phyloP scores from a whole-genome alignment of 2,329 filamentous ascomycete genomes.

The Sordariomycetes sp. region DNA sequence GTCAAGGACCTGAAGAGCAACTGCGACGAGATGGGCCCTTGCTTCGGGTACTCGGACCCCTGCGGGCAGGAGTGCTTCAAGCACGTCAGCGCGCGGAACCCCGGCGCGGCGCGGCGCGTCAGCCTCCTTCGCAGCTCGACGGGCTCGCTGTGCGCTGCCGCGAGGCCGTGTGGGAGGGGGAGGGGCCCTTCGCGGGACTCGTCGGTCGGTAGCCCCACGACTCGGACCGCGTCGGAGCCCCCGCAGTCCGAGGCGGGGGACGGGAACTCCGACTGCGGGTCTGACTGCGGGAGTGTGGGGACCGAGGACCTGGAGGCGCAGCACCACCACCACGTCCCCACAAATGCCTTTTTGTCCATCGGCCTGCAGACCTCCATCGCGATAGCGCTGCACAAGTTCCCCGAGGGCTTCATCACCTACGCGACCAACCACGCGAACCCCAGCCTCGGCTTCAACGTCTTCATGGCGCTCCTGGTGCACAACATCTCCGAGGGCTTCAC shows the following conservation, averaged over 20 bases:
- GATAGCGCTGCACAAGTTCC: slow-evolving; percentile 92
- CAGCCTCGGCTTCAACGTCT: slow-evolving; percentile 75
- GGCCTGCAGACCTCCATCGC: slow-evolving; percentile 93
- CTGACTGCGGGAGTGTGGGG: slow-evolving; percentile 4
- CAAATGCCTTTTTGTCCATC: slow-evolving; percentile 86
- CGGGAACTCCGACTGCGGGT: background rate
- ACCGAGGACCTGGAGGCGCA: slow-evolving; percentile 27
- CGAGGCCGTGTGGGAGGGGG: background rate
- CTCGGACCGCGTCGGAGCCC: background rate
- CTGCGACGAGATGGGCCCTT: slow-evolving; percentile 47
- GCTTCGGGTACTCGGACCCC: slow-evolving; percentile 51
- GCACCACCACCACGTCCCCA: slow-evolving; percentile 90
- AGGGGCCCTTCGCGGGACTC: background rate
- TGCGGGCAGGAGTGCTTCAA: slow-evolving; percentile 55
- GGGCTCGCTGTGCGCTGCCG: background rate
- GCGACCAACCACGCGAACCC: slow-evolving; percentile 96
- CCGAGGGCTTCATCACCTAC: slow-evolving; percentile 79
- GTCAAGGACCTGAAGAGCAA: slow-evolving; percentile 50
- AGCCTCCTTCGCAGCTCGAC: background rate
- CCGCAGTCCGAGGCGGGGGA: background rate
- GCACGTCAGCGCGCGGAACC: slow-evolving; percentile 29
- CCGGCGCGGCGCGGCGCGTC: slow-evolving; percentile 16
- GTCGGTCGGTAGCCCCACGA: background rate
- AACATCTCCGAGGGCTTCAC: slow-evolving; percentile 97
- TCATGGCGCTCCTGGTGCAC: slow-evolving; percentile 92